phyloP scores from a whole-genome alignment of 768 basidiomycete species.

The Naganishia kalamii region DNA sequence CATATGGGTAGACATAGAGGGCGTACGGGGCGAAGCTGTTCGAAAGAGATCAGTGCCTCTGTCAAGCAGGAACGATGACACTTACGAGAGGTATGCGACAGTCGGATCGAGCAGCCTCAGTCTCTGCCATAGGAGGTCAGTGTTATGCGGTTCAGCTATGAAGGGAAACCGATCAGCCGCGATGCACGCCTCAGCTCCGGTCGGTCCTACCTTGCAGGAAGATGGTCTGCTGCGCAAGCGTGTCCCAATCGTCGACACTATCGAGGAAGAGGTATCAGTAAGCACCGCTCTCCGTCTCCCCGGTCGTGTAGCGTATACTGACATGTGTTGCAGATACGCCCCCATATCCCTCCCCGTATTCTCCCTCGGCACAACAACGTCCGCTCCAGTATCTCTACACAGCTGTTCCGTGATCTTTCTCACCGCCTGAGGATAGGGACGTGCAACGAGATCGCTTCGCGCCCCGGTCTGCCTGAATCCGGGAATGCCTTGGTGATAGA shows the following conservation, averaged over 20 bases:
- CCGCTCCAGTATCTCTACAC: neutral
- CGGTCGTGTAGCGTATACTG: neutral
- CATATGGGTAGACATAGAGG: neutral
- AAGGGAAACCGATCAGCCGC: neutral
- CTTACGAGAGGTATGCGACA: conserved; percentile 6
- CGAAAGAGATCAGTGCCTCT: neutral
- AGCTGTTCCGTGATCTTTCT: neutral
- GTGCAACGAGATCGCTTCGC: neutral
- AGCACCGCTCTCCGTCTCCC: neutral
- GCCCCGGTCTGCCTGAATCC: neutral
- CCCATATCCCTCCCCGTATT: neutral
- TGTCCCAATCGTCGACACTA: neutral
- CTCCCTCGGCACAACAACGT: neutral
- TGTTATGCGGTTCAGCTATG: neutral
- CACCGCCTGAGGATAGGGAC: neutral
- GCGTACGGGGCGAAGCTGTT: neutral
- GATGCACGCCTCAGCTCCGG: too few species aligned
- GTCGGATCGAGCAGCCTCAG: neutral
- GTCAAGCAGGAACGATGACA: too few species aligned
- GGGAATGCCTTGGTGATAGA: neutral
- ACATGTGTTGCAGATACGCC: neutral
- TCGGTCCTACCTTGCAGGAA: neutral
- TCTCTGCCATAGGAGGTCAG: neutral
- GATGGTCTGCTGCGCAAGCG: neutral
- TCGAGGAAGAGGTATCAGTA: neutral